Evolutionary conservation across 2,329 filamentous ascomycete species (phyloP), one percentile per base, ranked within the genome.

Genomic region (Bretziella fagacearum): DNA sequence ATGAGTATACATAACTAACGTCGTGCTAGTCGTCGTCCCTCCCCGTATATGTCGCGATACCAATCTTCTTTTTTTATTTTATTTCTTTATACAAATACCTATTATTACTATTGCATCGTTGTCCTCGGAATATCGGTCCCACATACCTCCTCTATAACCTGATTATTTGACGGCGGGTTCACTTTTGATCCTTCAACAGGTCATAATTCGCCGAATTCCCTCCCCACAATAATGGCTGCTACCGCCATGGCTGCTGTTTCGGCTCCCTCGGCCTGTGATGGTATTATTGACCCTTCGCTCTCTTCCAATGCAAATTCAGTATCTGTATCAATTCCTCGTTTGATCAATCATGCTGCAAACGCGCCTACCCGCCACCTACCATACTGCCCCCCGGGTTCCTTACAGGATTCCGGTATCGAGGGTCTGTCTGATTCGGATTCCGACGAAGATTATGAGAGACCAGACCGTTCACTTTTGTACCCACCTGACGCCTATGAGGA

Each of bases 401-500:
- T 39, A 2, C 39, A 46, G 11, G 20, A 33, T 11, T 44, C 40
- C 7, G 25, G 25, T 8, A 17, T 41, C 3, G 40, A 37, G 25
- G 30, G 30, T 4, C 37, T 44, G 17, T 50, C 48, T 4, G 68
- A 73, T 49, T 65, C 70, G 46, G 65, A 64, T 35, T 44, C 39
- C 32, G 44, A 44, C 18, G 37, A 48, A 10, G 39, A 48, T 27
- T 18, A 25, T 7, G 46, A 48, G 6, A 20, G 23, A 13, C 36
- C 39, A 6, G 41, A 47, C 13, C 70, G 70, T 7, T 93, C 86
- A 2, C 66, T 89, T 29, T 70, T 93, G 4, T 77, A 80, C 58
- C 87, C 86, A 1, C 81, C 85, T 3, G 69, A 79, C 57, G 67
- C 62, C 25, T 84, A 79, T 58, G 64, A 69, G 25, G 61, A 63